These are phyloP conservation scores for Calonectria hawksworthii DNA, from an alignment of 2,329 filamentous ascomycete genomes.

Conservation along the genomic window DNA sequence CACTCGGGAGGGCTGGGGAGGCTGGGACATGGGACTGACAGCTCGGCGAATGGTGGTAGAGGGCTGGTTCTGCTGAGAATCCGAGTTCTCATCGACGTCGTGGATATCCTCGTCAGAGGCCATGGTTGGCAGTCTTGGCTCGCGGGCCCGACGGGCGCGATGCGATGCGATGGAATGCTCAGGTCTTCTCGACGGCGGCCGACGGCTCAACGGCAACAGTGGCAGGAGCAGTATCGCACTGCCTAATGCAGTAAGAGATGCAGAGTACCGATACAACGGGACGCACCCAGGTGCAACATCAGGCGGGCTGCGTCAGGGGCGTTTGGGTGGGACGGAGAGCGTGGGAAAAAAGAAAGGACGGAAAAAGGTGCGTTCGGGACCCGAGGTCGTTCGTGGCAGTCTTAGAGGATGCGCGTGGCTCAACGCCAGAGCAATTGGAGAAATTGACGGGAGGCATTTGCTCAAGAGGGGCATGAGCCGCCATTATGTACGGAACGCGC, in stretches of 20 bases:
- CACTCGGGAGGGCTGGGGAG: not conserved
- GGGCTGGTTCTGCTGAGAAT: slow-evolving; percentile 38
- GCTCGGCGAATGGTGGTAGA: slow-evolving; percentile 41
- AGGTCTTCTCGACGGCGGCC: not conserved
- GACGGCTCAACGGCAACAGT: not conserved
- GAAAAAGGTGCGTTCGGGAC: slow-evolving; percentile 27
- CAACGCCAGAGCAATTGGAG: slow-evolving; percentile 25
- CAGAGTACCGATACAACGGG: slow-evolving; percentile 1
- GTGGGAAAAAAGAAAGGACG: slow-evolving; percentile 18
- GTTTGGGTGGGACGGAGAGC: slow-evolving; percentile 20
- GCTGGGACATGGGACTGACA: slow-evolving; percentile 35
- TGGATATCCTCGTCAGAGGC: slow-evolving; percentile 33
- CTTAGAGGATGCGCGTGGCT: not conserved
- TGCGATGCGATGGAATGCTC: not conserved
- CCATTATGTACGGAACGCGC: slow-evolving; percentile 35
- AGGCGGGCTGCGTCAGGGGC: slow-evolving; percentile 14
- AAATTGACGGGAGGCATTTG: slow-evolving; percentile 17
- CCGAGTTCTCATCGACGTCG: slow-evolving; percentile 38
- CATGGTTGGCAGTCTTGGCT: slow-evolving; percentile 20
- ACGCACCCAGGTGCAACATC: slow-evolving; percentile 5
- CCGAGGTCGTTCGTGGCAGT: slow-evolving; percentile 28
- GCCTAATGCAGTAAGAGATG: slow-evolving; percentile 15
- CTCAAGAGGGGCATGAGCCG: slow-evolving; percentile 2
- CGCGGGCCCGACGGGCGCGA: not conserved
- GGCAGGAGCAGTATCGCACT: not conserved